Evolutionary conservation across 2,329 filamentous ascomycete genomes (phyloP), one percentile per base, ranked within the genome.

Genomic region (Chrysoporthe cubensis): DNA sequence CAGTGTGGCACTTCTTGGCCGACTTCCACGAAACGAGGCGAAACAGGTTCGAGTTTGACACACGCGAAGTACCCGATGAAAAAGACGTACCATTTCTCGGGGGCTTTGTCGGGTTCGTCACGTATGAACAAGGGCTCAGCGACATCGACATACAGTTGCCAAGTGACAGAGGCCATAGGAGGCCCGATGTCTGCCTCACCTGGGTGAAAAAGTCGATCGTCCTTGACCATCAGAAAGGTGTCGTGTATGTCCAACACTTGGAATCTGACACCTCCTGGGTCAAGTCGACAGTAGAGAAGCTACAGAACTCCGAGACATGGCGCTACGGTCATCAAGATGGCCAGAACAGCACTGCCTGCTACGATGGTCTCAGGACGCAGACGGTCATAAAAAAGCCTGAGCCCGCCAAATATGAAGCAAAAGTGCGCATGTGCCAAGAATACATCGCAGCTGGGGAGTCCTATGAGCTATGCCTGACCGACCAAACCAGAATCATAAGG

Each of bases 381-480:
- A 79, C 16, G 79, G 50, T 16, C n/a, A 66, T 70, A 43, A 62
- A 21, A 8, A 69, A 65, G 61, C 67, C 69, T 11, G 57, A 66
- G 18, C 34, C 62, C 14, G 58, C 65, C 44, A 67, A 79, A 21
- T 96, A 96, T 75, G 88, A 89, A 72, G 78, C 81, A 3, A 88
- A 91, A 72, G 90, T 96, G n/a, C 79, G 82, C 32, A 77, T 80
- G 48, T 96, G 92, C 74, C 90, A 95, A 74, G 84, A 87, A 4
- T 85, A 87, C 70, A 91, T 97, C 70, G 86, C 88, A 3, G 88
- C 90, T 0, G 93, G 93, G 16, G 89, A 94, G 70, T 94, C 92
- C 0, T 97, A 97, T 77, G 93, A 97, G 76, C 84, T 97, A 7
- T 96, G 93, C 72, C 85, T 96, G 8, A 96, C 93, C 0, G 89